phyloP scores from a whole-genome alignment of 176 grass and related monocot species.

The Olyra latifolia region DNA sequence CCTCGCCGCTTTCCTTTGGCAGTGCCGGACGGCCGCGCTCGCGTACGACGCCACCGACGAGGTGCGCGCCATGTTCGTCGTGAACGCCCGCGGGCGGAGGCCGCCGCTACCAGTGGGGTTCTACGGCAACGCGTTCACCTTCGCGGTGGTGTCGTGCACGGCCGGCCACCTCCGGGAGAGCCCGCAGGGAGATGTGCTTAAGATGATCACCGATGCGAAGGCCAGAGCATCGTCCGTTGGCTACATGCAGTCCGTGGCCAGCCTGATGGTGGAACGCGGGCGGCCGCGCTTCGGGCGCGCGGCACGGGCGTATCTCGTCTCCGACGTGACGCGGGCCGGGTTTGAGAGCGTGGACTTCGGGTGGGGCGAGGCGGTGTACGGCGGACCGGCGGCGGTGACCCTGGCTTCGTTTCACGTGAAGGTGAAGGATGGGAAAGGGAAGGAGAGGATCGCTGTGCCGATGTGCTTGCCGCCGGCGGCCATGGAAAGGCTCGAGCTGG shows the following conservation, averaged over 20 bases:
- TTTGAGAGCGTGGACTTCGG: conserved; percentile 41
- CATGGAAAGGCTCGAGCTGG: conserved; percentile 41
- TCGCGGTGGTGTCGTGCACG: not conserved
- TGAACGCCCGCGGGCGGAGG: conserved; percentile 24
- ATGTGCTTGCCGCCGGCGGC: conserved; percentile 35
- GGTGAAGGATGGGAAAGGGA: conserved; percentile 37
- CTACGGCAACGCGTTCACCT: conserved; percentile 32
- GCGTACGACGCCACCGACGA: conserved; percentile 12
- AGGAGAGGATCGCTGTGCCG: conserved; percentile 37
- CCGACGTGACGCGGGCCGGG: conserved; percentile 30
- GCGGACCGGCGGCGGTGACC: conserved; percentile 15
- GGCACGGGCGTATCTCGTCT: conserved; percentile 43
- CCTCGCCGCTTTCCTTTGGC: conserved; percentile 24
- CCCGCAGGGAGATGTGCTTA: not conserved
- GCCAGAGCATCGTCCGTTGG: not conserved
- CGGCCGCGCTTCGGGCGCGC: conserved; percentile 28
- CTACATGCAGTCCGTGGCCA: conserved; percentile 35
- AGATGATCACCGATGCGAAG: conserved; percentile 32
- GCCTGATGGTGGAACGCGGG: conserved; percentile 26
- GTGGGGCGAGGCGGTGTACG: conserved; percentile 39
- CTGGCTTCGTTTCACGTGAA: conserved; percentile 24
- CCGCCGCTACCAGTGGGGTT: conserved; percentile 1
- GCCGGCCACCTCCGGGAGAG: not conserved
- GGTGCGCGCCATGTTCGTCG: conserved; percentile 27
- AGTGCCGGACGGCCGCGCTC: conserved; percentile 21